Evolutionary conservation across 2,329 filamentous ascomycete genomes (phyloP).

Genomic region (Neoscytalidium dimidiatum): DNA sequence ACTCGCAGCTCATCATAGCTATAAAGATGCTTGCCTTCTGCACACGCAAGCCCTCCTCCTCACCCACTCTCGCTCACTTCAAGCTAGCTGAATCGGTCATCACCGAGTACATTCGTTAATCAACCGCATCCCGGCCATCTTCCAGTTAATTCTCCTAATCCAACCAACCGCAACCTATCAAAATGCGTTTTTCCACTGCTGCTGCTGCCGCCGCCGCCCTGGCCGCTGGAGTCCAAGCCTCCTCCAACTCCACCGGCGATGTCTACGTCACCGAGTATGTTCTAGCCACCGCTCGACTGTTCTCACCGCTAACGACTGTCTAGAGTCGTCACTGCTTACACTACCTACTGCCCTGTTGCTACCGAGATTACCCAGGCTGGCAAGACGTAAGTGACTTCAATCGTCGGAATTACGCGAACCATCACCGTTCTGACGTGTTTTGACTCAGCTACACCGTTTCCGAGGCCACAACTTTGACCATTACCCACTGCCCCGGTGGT

Average conservation of each 20-base stretch:
- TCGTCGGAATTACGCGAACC: neutral
- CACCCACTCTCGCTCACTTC: conserved; percentile 39
- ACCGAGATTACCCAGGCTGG: conserved; percentile 30
- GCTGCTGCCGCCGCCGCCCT: conserved; percentile 32
- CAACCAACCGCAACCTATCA: conserved; percentile 39
- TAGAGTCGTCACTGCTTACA: conserved; percentile 23
- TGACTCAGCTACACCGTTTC: conserved; percentile 31
- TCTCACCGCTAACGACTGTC: no score
- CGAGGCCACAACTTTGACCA: conserved; percentile 33
- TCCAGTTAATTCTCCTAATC: conserved; percentile 26
- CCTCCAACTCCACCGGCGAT: conserved; percentile 23
- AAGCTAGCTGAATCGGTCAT: conserved; percentile 36
- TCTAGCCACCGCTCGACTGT: neutral
- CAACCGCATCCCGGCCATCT: conserved; percentile 21
- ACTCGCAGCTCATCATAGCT: conserved; percentile 31
- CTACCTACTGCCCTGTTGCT: conserved; percentile 31
- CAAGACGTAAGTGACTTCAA: conserved; percentile 27
- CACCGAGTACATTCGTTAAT: conserved; percentile 44
- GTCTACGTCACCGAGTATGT: conserved; percentile 30
- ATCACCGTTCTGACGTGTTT: neutral
- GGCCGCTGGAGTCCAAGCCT: conserved; percentile 31
- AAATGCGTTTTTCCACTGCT: conserved; percentile 40
- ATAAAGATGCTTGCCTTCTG: conserved; percentile 35
- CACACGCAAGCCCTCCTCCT: conserved; percentile 25
- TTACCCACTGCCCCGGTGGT: conserved; percentile 29